Base-by-base conservation (phyloP, 2,329 filamentous ascomycete species). In the Fusarium succisae region DNA sequence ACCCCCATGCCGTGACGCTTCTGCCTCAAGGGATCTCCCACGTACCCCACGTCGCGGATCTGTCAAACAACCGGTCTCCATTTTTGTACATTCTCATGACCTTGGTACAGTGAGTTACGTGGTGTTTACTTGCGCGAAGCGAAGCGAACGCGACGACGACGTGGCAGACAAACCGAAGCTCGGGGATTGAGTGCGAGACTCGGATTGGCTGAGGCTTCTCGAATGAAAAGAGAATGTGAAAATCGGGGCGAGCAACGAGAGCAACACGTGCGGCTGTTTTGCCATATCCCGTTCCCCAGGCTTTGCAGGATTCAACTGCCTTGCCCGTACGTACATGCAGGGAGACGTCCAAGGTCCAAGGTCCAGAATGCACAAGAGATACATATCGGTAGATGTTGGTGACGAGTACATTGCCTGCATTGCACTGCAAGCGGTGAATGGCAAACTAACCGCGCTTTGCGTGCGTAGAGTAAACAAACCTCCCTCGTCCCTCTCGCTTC, bases 21-120 rank as follows among this genome's bases (percentile, higher is more conserved):
- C 43, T 32, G 22, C 12, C 48, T 26, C 45, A 24, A 39, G 6
- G 17, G 8, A 39, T 56, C 41, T 58, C 45, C 44, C 63, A 55
- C 68, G 59, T 55, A 77, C 75, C 70, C 70, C 75, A 74, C 75
- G 75, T 61, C 50, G 47, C 26, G 51, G 51, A 73, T 63, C 38
- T 72, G 43, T 44, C 32, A 43, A 57, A 37, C 17, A 51, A 54
- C 65, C 56, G 51, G 65, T 69, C 51, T 63, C 71, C 59, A 57
- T 66, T 55, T 67, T 35, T 65, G 55, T 47, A 24, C 45, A 66
- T 68, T 64, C 53, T 45, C 54, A 39, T 66, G 70, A 69, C 59
- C n/a, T 39, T 39, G 32, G 26, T 51, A 24, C 37, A 28, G 38
- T 63, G 58, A 41, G 54, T 66, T 72, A 63, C 56, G 61, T 67